phyloP scores from a whole-genome alignment of 139 green algal species.

The Coelastrella sp. region DNA sequence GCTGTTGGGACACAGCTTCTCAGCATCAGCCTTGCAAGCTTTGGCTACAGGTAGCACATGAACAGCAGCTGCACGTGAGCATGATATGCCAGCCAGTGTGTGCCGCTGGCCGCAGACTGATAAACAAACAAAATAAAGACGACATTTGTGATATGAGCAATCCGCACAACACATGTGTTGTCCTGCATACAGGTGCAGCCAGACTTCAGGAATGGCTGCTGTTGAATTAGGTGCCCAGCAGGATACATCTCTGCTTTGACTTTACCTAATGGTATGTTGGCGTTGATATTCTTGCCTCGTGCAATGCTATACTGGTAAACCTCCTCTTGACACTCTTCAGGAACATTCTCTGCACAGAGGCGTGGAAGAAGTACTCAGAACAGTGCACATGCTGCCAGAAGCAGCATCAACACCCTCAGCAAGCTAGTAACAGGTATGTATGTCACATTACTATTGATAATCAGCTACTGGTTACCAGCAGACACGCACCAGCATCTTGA shows the following conservation, averaged over 20 bases:
- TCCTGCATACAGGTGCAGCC: background rate
- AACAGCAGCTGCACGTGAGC: background rate
- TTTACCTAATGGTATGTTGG: conserved; percentile 80
- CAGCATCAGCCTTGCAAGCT: conserved; percentile 79
- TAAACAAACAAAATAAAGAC: no score
- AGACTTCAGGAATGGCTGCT: background rate
- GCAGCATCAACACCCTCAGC: background rate
- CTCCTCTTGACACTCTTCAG: conserved; percentile 64
- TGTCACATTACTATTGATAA: background rate
- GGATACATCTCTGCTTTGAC: background rate
- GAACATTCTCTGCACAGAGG: conserved; percentile 42
- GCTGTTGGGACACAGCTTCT: conserved; percentile 70
- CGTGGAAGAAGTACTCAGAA: background rate
- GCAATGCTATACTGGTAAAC: conserved; percentile 67
- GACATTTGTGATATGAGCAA: no score
- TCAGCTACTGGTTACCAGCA: background rate
- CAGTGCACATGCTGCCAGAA: background rate
- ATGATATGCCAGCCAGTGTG: background rate
- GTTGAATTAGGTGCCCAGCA: no score
- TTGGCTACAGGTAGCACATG: conserved; percentile 55
- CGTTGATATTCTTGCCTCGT: conserved; percentile 82
- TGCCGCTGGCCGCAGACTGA: no score
- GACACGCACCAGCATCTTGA: conserved; percentile 31
- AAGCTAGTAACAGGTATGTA: background rate
- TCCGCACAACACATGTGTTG: background rate